phyloP scores from a whole-genome alignment of 495 filamentous ascomycete genomes.

The Parachaetomium inaequale region DNA sequence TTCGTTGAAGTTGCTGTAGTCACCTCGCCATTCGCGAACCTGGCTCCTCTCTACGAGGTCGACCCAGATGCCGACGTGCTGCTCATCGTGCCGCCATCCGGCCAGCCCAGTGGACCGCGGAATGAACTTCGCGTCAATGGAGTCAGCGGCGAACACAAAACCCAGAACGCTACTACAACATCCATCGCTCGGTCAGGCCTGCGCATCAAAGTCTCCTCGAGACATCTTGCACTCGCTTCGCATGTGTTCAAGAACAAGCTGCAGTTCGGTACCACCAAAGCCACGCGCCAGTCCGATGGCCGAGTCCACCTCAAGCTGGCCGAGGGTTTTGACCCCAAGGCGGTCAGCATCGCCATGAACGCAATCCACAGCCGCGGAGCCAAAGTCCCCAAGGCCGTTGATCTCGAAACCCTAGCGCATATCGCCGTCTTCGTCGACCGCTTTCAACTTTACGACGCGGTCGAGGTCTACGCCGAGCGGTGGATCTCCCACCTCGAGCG shows the following conservation, averaged over 20 bases:
- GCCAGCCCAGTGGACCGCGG: conserved; percentile 19
- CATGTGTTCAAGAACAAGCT: conserved; percentile 42
- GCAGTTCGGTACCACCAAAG: conserved; percentile 22
- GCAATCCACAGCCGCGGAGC: conserved; percentile 48
- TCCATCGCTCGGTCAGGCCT: conserved; percentile 20
- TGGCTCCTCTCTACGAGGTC: conserved; percentile 32
- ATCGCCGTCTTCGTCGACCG: conserved; percentile 51
- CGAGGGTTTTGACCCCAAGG: conserved; percentile 39
- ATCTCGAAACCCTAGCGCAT: conserved; percentile 47
- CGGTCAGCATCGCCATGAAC: conserved; percentile 47
- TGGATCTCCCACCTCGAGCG: conserved; percentile 39
- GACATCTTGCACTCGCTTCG: conserved; percentile 49
- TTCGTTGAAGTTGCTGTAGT: conserved; percentile 22
- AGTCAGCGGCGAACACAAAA: not conserved
- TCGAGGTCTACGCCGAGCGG: conserved; percentile 40
- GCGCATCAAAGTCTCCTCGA: conserved; percentile 49
- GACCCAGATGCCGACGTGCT: conserved; percentile 33
- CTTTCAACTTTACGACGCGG: conserved; percentile 45
- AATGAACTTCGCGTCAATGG: not conserved
- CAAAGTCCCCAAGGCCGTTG: conserved; percentile 39
- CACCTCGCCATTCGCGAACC: conserved; percentile 28
- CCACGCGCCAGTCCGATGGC: conserved; percentile 34
- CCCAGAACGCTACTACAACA: conserved; percentile 1
- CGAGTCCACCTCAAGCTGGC: conserved; percentile 40
- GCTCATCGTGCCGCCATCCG: conserved; percentile 25